A percentile compares a stretch with the other conserved stretches of the same genome.
Evolutionary conservation across 345 rosid species (phyloP).

Genomic region (Rhizophora mangle): DNA sequence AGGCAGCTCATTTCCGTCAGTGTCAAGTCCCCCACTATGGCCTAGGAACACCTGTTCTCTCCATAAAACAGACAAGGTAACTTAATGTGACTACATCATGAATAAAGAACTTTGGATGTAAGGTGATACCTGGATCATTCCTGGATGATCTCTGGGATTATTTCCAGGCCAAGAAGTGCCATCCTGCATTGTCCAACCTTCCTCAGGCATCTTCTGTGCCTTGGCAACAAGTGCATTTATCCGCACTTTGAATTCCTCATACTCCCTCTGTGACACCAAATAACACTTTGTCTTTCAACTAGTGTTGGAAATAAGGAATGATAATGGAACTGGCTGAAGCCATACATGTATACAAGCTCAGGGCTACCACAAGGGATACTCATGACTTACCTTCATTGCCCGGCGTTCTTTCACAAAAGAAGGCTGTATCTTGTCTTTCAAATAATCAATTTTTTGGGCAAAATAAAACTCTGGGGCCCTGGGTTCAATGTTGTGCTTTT

Average conservation of each 20-base stretch:
- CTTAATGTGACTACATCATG: constrained; percentile 8
- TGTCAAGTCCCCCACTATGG: constrained; percentile 96
- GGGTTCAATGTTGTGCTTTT: constrained; percentile 95
- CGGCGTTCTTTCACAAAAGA: constrained; percentile 98
- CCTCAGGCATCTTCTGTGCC: constrained; percentile 99
- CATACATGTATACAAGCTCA: neutral
- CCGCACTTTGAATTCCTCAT: constrained; percentile 97
- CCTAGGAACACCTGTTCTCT: constrained; percentile 81
- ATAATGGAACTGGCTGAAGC: neutral
- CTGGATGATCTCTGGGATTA: constrained; percentile 51
- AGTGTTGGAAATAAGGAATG: neutral
- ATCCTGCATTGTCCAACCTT: constrained; percentile 99
- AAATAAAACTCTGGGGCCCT: constrained; percentile 98
- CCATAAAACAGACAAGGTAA: constrained; percentile 4
- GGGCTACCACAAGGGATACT: neutral
- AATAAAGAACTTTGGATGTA: constrained; percentile 5
- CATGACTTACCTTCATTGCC: constrained; percentile 80
- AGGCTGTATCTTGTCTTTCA: constrained; percentile 97
- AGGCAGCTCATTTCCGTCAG: constrained; percentile 98
- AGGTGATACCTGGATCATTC: constrained; percentile 85
- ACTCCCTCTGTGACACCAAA: constrained; percentile 69
- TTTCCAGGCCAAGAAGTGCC: constrained; percentile 99
- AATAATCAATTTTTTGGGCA: constrained; percentile 96
- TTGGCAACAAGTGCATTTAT: constrained; percentile 98
- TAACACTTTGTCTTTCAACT: neutral